phyloP scores from a whole-genome alignment of 768 basidiomycete species.

The Macrolepiota fuliginosa region DNA sequence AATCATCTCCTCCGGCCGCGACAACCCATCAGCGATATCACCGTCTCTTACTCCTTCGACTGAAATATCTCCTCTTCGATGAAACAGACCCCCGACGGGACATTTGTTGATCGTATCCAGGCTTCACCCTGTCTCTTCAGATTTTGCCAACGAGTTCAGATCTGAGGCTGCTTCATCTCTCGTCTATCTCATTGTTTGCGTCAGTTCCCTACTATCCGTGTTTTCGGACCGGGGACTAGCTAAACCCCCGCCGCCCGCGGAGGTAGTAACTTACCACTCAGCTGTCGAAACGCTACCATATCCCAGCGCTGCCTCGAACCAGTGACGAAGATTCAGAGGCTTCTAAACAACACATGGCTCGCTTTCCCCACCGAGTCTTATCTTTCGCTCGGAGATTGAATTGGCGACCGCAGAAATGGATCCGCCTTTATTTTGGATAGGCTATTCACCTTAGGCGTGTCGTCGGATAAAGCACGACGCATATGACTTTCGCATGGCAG shows the following conservation, averaged over 20 bases:
- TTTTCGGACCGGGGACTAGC: neutral
- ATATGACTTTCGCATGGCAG: neutral
- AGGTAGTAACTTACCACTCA: neutral
- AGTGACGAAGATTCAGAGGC: neutral
- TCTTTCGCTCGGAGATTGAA: slow-evolving; percentile 5
- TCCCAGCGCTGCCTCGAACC: neutral
- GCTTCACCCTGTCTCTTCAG: neutral
- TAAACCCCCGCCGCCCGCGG: neutral
- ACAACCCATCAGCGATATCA: slow-evolving; percentile 11
- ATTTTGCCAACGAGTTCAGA: neutral
- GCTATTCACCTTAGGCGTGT: slow-evolving; percentile 4
- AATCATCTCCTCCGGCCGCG: neutral
- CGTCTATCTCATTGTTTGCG: neutral
- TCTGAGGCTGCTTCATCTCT: neutral
- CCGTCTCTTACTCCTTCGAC: neutral
- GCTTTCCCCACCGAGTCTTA: neutral
- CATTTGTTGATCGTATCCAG: slow-evolving; percentile 8
- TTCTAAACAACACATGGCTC: slow-evolving; percentile 2
- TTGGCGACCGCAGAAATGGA: neutral
- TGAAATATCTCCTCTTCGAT: slow-evolving; percentile 2
- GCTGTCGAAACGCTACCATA: neutral
- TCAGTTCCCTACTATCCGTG: neutral
- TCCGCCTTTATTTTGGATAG: neutral
- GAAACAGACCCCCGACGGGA: neutral
- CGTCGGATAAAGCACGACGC: neutral